Evolutionary conservation across 2,329 filamentous ascomycete species (phyloP), one percentile per base, ranked within the genome.

Genomic region (Trichoderma koningii): DNA sequence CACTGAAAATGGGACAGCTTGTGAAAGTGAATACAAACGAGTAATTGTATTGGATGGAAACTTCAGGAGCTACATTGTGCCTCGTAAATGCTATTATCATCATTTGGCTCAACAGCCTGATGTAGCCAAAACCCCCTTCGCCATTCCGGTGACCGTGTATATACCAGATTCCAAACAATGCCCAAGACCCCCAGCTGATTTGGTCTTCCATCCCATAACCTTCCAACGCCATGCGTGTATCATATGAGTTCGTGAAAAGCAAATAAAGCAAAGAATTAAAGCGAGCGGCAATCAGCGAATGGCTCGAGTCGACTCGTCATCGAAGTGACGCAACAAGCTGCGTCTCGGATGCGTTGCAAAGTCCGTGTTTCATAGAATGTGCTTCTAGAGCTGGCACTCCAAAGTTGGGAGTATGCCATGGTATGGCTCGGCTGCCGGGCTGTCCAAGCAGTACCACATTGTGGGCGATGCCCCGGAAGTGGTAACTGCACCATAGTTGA

Each of bases 191-290:
- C 28, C 14, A 30, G 2, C 41, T 5, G 19, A 45, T 42, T 42
- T 42, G 42, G 10, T 26, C 50, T 30, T 30, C 23, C 34, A 38
- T 34, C 42, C 66, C 51, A 60, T 44, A 48, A n/a, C 41, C 45
- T 34, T 26, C 45, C 34, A 59, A 50, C 55, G 61, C 66, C 67
- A 64, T 66, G 63, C 60, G 60, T 66, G 61, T 64, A 64, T 64
- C 55, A 41, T 57, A 28, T 55, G 21, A 60, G 64, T 28, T 64
- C 65, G 28, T 64, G 5, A 62, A 53, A n/a, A 34, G 23, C 1
- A 10, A 34, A 23, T 23, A 23, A 23, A 53, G 21, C 14, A 42
- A 52, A 28, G 44, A 55, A 62, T 28, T 15, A 15, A 63, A 62
- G 50, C 56, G 47, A 45, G 45, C 23, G 45, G 44, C 55, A 28